Conservation (phyloP, 352 stramenopile genomes). For the Phytophthora hybrid region DNA sequence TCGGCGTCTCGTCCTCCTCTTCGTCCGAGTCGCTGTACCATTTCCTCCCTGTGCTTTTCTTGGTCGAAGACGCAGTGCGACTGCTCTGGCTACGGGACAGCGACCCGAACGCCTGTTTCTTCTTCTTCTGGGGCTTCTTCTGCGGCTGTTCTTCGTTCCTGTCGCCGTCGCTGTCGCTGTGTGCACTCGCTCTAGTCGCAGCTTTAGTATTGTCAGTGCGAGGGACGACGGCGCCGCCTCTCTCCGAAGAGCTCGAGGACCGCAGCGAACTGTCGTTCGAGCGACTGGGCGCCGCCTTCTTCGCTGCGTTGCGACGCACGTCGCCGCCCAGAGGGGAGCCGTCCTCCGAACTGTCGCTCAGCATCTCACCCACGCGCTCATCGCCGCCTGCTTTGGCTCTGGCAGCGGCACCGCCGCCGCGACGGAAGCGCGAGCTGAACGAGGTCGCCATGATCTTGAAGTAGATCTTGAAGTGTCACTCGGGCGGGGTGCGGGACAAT, state of each 20-base stretch:
- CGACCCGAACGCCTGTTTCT: constrained; percentile 27
- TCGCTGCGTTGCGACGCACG: constrained; percentile 23
- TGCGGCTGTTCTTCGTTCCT: constrained; percentile 1
- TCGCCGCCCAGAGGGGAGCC: constrained; percentile 32
- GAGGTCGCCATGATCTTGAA: constrained; percentile 26
- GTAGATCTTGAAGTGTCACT: no score
- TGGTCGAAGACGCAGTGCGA: constrained; percentile 30
- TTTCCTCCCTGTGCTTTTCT: constrained; percentile 43
- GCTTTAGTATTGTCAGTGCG: constrained; percentile 5
- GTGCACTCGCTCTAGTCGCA: neutral
- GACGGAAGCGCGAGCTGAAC: constrained; percentile 49
- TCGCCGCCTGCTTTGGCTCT: constrained; percentile 23
- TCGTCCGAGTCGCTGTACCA: constrained; percentile 69
- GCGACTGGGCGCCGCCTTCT: constrained; percentile 18
- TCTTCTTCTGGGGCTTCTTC: constrained; percentile 22
- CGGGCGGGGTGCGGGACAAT: no score
- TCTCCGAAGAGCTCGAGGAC: constrained; percentile 27
- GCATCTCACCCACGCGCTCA: constrained; percentile 59
- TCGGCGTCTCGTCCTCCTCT: constrained; percentile 32
- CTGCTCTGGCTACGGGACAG: constrained; percentile 22
- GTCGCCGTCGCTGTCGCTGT: constrained; percentile 6
- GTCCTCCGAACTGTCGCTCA: constrained; percentile 71
- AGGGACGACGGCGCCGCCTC: constrained; percentile 18
- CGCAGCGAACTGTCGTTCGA: constrained; percentile 30
- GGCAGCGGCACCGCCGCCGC: constrained; percentile 14